Evolutionary conservation across 768 basidiomycete species (phyloP).

Genomic region (Leccinellum albellum): DNA sequence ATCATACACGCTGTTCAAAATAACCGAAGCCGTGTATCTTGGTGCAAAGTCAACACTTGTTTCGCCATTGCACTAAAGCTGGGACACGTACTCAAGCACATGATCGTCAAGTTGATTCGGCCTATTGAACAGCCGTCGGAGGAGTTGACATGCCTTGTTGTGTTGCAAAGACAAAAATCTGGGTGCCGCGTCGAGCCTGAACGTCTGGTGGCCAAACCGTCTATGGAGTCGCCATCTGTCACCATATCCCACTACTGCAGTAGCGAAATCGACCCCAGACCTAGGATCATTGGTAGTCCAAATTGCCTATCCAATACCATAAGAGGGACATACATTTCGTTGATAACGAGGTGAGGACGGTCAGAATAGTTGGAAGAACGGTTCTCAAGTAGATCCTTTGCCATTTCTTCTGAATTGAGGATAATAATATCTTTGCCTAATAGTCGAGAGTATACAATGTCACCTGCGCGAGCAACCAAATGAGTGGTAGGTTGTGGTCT

Average conservation of each 20-base stretch:
- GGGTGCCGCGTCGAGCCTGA: constrained; percentile 4
- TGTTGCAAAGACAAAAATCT: constrained; percentile 28
- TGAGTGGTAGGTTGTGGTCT: not conserved
- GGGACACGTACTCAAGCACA: constrained; percentile 27
- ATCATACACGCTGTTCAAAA: constrained; percentile 15
- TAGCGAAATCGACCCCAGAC: constrained; percentile 16
- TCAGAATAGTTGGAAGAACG: constrained; percentile 11
- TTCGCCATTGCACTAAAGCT: too few species aligned
- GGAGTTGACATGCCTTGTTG: constrained; percentile 27
- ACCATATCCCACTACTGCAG: constrained; percentile 18
- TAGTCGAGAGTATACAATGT: not conserved
- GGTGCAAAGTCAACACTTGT: not conserved
- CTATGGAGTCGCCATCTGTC: constrained; percentile 25
- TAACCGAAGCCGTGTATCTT: constrained; percentile 14
- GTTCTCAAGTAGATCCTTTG: constrained; percentile 6
- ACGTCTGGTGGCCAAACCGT: constrained; percentile 17
- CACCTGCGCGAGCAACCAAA: not conserved
- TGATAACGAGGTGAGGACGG: constrained; percentile 1
- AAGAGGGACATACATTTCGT: not conserved
- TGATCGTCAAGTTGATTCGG: constrained; percentile 32
- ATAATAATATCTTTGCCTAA: constrained; percentile 11
- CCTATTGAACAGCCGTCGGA: constrained; percentile 30
- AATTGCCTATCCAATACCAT: not conserved
- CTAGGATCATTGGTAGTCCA: not conserved
- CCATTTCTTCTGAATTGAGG: constrained; percentile 8